Percentiles rank a stretch among this genome's conserved stretches.
Conservation (phyloP, 139 green algal species). For the Choricystis sp. region DNA sequence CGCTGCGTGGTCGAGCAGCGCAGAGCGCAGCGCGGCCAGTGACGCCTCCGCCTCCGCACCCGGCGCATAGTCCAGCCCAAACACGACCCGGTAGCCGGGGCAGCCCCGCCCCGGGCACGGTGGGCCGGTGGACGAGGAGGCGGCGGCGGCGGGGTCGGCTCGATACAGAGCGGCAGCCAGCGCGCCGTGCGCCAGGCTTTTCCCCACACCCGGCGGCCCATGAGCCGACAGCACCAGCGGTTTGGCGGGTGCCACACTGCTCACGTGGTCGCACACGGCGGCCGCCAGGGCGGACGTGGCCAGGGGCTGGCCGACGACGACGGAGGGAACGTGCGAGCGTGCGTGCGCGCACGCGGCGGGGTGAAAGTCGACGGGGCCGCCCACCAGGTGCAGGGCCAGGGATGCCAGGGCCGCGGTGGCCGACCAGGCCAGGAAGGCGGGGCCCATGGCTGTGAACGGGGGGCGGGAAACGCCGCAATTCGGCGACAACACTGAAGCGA, state of each 20-base stretch:
- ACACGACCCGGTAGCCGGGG: constrained; percentile 48
- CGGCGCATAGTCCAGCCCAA: neutral
- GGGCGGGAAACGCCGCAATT: neutral
- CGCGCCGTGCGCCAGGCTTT: constrained; percentile 62
- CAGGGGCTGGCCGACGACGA: constrained; percentile 61
- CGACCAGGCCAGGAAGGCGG: constrained; percentile 9
- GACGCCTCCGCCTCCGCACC: neutral
- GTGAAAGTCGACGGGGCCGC: constrained; percentile 22
- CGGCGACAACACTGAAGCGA: no score
- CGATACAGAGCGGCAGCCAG: constrained; percentile 63
- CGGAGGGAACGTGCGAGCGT: constrained; percentile 26
- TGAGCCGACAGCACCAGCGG: constrained; percentile 74
- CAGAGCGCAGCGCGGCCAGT: neutral
- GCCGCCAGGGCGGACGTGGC: constrained; percentile 39
- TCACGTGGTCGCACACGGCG: constrained; percentile 64
- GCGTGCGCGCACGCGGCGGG: constrained; percentile 38
- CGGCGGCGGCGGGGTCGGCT: constrained; percentile 2
- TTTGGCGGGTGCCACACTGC: constrained; percentile 10
- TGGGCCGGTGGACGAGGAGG: neutral
- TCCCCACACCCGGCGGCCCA: constrained; percentile 77
- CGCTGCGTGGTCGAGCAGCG: neutral
- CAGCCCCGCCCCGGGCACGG: constrained; percentile 46
- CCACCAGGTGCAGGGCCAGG: constrained; percentile 2
- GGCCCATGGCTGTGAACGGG: neutral
- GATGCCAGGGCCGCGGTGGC: constrained; percentile 4